Evolutionary conservation across 495 filamentous ascomycete genomes (phyloP).

Genomic region (Oleoguttula mirabilis): DNA sequence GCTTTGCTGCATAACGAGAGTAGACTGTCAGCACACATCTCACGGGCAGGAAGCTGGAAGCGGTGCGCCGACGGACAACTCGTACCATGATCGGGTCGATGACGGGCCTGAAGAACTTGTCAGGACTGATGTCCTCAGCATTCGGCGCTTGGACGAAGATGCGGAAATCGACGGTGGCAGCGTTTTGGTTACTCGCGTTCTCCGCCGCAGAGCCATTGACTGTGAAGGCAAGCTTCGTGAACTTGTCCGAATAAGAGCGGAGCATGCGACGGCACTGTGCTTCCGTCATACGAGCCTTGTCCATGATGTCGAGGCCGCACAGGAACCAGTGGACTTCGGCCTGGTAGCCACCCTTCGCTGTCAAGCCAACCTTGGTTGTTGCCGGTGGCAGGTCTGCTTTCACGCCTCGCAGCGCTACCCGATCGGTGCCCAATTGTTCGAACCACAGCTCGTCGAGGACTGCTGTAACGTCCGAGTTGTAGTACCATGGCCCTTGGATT

Average conservation of each 20-base stretch:
- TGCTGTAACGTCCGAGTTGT: constrained; percentile 25
- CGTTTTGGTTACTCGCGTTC: constrained; percentile 20
- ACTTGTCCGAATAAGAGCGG: constrained; percentile 8
- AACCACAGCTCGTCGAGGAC: constrained; percentile 17
- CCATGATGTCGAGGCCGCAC: constrained; percentile 24
- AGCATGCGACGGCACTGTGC: constrained; percentile 19
- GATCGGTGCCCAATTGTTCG: constrained; percentile 20
- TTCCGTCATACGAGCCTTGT: constrained; percentile 27
- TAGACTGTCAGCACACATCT: too few species aligned
- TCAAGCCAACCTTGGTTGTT: constrained; percentile 24
- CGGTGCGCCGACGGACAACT: constrained; percentile 12
- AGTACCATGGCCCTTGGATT: constrained; percentile 24
- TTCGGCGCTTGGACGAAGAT: constrained; percentile 24
- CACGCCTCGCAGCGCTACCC: constrained; percentile 21
- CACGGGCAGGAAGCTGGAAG: too few species aligned
- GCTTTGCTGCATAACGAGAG: constrained; percentile 18
- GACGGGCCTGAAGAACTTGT: constrained; percentile 31
- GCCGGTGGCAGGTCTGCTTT: constrained; percentile 15
- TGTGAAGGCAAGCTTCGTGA: constrained; percentile 21
- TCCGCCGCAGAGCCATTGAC: constrained; percentile 12
- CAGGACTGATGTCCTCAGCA: constrained; percentile 21
- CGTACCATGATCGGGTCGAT: constrained; percentile 26
- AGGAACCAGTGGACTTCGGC: constrained; percentile 26
- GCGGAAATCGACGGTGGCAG: constrained; percentile 23
- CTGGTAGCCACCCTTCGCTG: constrained; percentile 22